A percentile compares a stretch with the other conserved stretches of the same genome.
Evolutionary conservation across 352 stramenopile species (phyloP).

Genomic region (Thalassiosira ordinaria): DNA sequence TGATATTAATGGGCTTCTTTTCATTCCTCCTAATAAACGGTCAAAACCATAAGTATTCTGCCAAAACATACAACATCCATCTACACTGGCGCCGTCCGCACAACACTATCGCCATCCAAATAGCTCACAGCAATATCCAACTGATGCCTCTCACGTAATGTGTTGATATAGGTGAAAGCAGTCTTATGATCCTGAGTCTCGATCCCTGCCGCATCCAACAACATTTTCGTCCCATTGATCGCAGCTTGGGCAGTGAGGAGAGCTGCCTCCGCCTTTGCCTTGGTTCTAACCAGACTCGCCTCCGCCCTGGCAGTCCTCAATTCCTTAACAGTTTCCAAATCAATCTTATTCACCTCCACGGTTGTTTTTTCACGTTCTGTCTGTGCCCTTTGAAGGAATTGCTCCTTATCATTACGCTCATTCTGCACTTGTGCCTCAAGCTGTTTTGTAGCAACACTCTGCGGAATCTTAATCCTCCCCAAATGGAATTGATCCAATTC

Average conservation of each 20-base stretch:
- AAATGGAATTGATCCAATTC: constrained; percentile 73
- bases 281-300: constrained; percentile 51
- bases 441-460: constrained; percentile 61
- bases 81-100: constrained; percentile 43
- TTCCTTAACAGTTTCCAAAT: constrained; percentile 51
- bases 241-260: constrained; percentile 42
- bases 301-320: constrained; percentile 57
- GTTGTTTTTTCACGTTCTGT: constrained; percentile 63
- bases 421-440: constrained; percentile 62
- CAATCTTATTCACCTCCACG: constrained; percentile 67
- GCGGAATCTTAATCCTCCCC: constrained; percentile 60
- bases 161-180: constrained; percentile 67
- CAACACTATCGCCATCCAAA: constrained; percentile 45
- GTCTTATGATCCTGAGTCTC: constrained; percentile 60
- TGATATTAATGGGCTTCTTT: too few species aligned
- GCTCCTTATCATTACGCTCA: constrained; percentile 61
- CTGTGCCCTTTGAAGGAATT: constrained; percentile 61
- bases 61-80: too few species aligned
- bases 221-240: constrained; percentile 57
- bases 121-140: constrained; percentile 56
- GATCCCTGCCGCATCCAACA: constrained; percentile 51
- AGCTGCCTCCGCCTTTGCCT: constrained; percentile 42
- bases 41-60: too few species aligned
- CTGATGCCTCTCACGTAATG: constrained; percentile 43
- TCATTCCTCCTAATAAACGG: too few species aligned